Conservation (phyloP, 495 filamentous ascomycete genomes). For the Oidiodendron maius region DNA sequence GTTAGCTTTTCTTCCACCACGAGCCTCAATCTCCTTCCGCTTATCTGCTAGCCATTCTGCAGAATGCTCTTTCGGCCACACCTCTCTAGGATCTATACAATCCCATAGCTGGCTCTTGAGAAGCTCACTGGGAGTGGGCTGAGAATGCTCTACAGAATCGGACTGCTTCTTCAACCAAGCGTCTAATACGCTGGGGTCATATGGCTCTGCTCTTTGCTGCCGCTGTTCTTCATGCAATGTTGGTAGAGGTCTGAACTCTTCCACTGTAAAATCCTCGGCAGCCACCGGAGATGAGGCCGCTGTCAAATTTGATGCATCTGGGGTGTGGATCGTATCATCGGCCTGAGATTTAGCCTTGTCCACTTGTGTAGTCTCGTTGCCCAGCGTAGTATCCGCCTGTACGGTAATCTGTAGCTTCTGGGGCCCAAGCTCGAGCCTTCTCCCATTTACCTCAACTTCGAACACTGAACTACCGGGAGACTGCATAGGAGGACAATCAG, state of each 20-base stretch:
- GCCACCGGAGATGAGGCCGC: no score
- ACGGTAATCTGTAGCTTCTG: no score
- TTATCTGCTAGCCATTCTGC: constrained; percentile 35
- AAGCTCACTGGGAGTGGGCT: constrained; percentile 5
- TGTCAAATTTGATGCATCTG: no score
- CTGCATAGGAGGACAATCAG: no score
- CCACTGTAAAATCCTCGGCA: neutral
- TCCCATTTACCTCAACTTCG: no score
- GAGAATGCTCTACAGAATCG: neutral
- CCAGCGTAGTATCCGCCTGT: no score
- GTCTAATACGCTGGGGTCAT: constrained; percentile 8
- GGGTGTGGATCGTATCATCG: no score
- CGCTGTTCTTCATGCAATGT: constrained; percentile 4
- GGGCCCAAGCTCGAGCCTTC: no score
- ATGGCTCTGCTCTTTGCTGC: neutral
- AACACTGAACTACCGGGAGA: no score
- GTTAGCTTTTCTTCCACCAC: constrained; percentile 34
- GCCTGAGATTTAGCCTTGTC: no score
- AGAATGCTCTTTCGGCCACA: constrained; percentile 30
- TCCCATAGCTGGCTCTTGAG: constrained; percentile 19
- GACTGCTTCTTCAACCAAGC: constrained; percentile 5
- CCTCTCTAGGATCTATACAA: constrained; percentile 38
- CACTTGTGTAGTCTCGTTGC: no score
- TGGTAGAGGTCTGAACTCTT: neutral
- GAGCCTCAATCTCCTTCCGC: constrained; percentile 33